Base-by-base conservation (phyloP, 2,329 filamentous ascomycete species). In the Fusarium sp. region DNA sequence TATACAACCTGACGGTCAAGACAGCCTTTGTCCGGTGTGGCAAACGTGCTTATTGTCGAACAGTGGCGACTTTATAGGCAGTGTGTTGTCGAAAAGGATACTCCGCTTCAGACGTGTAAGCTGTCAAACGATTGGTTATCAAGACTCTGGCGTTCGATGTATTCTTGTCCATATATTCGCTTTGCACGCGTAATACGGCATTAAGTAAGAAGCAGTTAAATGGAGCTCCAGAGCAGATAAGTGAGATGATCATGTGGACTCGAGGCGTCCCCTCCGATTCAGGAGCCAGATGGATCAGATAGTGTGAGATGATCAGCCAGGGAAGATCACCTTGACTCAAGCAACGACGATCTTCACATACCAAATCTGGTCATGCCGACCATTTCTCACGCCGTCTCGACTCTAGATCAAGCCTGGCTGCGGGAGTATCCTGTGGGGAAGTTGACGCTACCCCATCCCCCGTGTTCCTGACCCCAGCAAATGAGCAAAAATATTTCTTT, bases 391-490 rank as follows among this genome's bases (percentile, higher is more conserved):
- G 50, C 34, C 51, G 36, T 53, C 38, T 36, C 52, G 33, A 50
- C 47, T 38, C n/a, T 36, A 50, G 40, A 61, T 61, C 42, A 57
- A 57, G 65, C 41, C 46, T 61, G 62, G 42, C 34, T 46, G 40
- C 34, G 63, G 54, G 57, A 67, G 55, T 42, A 69, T 67, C 60
- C 49, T 74, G 72, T 72, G 72, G 72, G 71, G 72, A 72, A 74
- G 67, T 64, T 61, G 60, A 63, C 69, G 54, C 69, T 69, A 74
- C 71, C 72, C 71, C 72, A 67, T 69, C 72, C 71, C 72, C 71
- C 72, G 56, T 71, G 49, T 47, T 62, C 63, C 61, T 53, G 59
- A 62, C 57, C 67, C 65, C 55, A 57, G 67, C 37, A 61, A 44
- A 63, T 47, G 58, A 64, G 60, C 53, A 53, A 72, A 73, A 63